Base-by-base conservation (phyloP, 805 yeast genomes). In the Wickerhamomyces canadensis region DNA sequence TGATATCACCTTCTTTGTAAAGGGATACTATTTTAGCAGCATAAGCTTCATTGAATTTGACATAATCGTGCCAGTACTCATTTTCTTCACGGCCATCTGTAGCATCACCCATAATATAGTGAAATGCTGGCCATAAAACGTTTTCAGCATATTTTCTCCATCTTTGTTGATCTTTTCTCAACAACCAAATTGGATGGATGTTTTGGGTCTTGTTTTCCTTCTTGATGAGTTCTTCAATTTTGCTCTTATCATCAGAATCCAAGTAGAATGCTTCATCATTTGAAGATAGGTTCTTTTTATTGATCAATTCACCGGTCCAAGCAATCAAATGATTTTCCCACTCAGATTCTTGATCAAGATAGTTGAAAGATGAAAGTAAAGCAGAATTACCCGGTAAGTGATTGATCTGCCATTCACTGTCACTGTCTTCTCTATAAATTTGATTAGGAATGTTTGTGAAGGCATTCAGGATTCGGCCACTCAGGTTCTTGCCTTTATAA, bases 71-170 rank as follows among this genome's bases (percentile, higher is more conserved):
- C 80, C 81, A 79, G 95, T 95, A 88, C 33, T 74, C 70, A 31
- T 78, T 72, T 54, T 85, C 91, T 27, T 72, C 77, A 22, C 73
- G 68, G 5, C 85, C 85, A 55, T 82, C 82, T 3, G 78, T 71
- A 0, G 83, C 74, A 39, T 80, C 80, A 31, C 81, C 80, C 60
- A 86, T 83, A 58, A 93, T 87, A 63, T 93, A 93, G 56, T 93
- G 98, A 61, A 91, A 79, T 3, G 87, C 82, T 2, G 96, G 96
- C 98, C 98, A 93, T 21, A 93, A 65, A 16, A 81, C 80, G 50
- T 83, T 78, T 56, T 91, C 98, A 1, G 97, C 95, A 55, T 86
- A 91, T 47, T 71, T 72, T 48, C 97, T 72, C 96, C 97, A 91
- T 42, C 89, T 68, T 31, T 68, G 68, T 58, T 84, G 95, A 60